Conservation (phyloP, 2,329 filamentous ascomycete species). For the Sphaerulina musiva region DNA sequence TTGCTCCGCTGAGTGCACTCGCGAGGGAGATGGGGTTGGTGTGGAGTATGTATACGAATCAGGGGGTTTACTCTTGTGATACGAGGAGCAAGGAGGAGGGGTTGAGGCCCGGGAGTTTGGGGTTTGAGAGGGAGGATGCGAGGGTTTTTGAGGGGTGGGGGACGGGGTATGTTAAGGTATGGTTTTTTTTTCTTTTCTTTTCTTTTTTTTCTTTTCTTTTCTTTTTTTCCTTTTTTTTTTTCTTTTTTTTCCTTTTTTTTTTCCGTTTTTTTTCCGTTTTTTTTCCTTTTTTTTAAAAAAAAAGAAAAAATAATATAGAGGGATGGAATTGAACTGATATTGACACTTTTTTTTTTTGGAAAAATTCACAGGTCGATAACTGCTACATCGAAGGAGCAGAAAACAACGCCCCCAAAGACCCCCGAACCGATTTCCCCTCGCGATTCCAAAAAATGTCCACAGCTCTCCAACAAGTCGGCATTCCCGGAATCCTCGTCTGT, state of each 20-base stretch:
- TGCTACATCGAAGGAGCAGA: slow-evolving; percentile 25
- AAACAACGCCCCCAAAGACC: slow-evolving; percentile 28
- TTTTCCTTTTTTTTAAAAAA: too few species aligned
- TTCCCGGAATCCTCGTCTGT: slow-evolving; percentile 26
- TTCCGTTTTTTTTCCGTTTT: too few species aligned
- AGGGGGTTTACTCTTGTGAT: slow-evolving; percentile 27
- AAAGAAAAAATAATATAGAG: too few species aligned
- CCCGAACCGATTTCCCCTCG: slow-evolving; percentile 27
- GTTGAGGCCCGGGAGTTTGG: slow-evolving; percentile 19
- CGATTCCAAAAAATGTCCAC: slow-evolving; percentile 25
- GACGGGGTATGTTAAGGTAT: slow-evolving; percentile 25
- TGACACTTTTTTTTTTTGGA: neutral
- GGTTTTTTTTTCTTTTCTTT: neutral
- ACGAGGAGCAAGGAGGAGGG: slow-evolving; percentile 12
- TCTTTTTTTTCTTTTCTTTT: too few species aligned
- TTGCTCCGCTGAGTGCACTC: slow-evolving; percentile 45
- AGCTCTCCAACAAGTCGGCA: slow-evolving; percentile 27
- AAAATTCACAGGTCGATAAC: slow-evolving; percentile 30
- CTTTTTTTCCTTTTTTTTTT: too few species aligned
- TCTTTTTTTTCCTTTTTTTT: too few species aligned
- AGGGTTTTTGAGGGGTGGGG: slow-evolving; percentile 27
- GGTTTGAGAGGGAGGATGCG: slow-evolving; percentile 26
- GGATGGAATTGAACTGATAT: neutral
- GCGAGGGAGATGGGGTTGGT: slow-evolving; percentile 46
- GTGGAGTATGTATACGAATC: slow-evolving; percentile 50